phyloP scores from a whole-genome alignment of 176 grass and related monocot genomes.

The Tuctoria greenei region DNA sequence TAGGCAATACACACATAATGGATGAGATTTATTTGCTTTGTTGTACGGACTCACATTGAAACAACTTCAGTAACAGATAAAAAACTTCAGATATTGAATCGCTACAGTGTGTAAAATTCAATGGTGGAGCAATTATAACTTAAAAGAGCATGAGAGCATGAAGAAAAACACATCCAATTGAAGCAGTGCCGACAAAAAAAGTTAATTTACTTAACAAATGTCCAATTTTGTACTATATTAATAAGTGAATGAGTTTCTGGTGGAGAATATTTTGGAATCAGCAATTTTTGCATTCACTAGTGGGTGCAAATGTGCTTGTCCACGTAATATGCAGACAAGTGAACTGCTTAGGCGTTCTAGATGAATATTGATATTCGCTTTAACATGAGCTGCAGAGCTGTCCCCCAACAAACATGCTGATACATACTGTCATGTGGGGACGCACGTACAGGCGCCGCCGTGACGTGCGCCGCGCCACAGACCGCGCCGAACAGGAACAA shows the following conservation, averaged over 20 bases:
- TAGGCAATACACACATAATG: no score
- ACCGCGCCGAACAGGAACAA: no score
- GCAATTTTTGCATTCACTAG: slow-evolving; percentile 1
- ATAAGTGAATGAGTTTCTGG: not conserved
- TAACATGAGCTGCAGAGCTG: not conserved
- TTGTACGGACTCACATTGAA: not conserved
- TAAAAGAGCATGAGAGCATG: not conserved
- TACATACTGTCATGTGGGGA: no score
- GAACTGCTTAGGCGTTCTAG: not conserved
- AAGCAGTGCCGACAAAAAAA: not conserved
- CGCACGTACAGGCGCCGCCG: no score
- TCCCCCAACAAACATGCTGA: not conserved
- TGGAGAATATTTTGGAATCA: not conserved
- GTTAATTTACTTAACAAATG: not conserved
- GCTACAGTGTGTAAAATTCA: not conserved
- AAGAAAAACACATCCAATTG: not conserved
- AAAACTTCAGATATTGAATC: not conserved
- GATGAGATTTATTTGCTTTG: not conserved
- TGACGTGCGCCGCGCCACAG: no score
- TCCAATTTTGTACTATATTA: not conserved
- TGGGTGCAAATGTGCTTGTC: not conserved
- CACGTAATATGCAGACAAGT: not conserved
- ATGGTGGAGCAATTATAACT: not conserved
- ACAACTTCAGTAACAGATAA: not conserved
- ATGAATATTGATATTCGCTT: not conserved